phyloP scores from a whole-genome alignment of 345 rosid species.

The Lepidium africanum region DNA sequence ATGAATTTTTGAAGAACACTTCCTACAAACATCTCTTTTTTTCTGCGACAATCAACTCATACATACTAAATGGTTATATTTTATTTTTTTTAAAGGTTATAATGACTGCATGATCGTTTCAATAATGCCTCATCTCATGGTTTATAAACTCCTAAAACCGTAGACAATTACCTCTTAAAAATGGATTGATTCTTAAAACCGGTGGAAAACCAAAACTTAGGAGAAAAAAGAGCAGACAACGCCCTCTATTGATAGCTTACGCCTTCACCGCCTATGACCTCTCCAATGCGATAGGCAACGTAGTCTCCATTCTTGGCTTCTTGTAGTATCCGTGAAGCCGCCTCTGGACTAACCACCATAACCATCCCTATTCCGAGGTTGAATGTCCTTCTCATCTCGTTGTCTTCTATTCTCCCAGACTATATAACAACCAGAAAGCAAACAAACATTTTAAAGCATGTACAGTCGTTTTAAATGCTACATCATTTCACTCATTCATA shows the following conservation, averaged over 20 bases:
- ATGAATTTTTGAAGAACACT: not conserved
- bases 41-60: not conserved
- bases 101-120: not conserved
- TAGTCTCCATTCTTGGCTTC: slow-evolving; percentile 34
- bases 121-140: not conserved
- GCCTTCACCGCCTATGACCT: slow-evolving; percentile 60
- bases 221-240: not conserved
- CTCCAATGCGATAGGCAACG: slow-evolving; percentile 59
- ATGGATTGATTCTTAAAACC: not conserved
- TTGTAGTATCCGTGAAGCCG: slow-evolving; percentile 43
- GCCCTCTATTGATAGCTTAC: slow-evolving; percentile 45
- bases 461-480: not conserved
- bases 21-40: too few relatives aligned
- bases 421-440: slow-evolving; percentile 8
- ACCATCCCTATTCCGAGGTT: slow-evolving; percentile 98
- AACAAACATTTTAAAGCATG: not conserved
- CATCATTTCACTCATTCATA: not conserved
- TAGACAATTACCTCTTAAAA: not conserved
- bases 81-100: too few relatives aligned
- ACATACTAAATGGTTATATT: not conserved
- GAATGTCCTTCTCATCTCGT: slow-evolving; percentile 85
- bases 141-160: not conserved
- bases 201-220: not conserved
- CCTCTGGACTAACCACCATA: slow-evolving; percentile 55
- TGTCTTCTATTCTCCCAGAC: slow-evolving; percentile 75